These are phyloP conservation scores for Aaosphaeria arxii DNA, from an alignment of 2,329 filamentous ascomycete genomes.

Conservation along the genomic window DNA sequence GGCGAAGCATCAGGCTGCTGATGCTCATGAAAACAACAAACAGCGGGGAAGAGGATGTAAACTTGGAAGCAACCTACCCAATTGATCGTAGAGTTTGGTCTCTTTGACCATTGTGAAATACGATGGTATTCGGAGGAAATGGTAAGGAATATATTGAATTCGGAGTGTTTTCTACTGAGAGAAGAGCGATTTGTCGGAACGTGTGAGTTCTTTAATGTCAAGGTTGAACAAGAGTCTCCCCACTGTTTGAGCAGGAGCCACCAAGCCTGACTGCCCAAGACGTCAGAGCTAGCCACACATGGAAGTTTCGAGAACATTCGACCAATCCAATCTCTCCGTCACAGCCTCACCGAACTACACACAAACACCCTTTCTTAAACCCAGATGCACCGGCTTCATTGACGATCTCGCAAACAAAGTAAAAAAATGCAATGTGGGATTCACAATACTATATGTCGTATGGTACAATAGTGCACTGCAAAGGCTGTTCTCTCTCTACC, in stretches of 20 bases:
- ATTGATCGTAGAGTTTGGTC: constrained; percentile 88
- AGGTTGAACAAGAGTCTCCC: constrained; percentile 19
- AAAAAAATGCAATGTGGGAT: no score
- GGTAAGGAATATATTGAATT: background rate
- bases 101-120: constrained; percentile 77
- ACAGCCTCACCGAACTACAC: no score
- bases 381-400: no score
- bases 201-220: constrained; percentile 23
- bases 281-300: constrained; percentile 22
- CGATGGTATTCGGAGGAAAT: constrained; percentile 2
- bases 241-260: constrained; percentile 21
- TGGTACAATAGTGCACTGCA: no score
- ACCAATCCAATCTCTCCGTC: background rate
- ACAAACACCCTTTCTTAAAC: no score
- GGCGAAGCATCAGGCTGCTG: background rate
- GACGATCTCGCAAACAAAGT: no score
- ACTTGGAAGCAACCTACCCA: constrained; percentile 46
- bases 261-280: constrained; percentile 15
- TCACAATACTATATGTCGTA: no score
- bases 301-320: constrained; percentile 40
- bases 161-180: constrained; percentile 2
- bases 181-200: constrained; percentile 12
- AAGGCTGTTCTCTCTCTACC: no score
- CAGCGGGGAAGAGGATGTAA: background rate
- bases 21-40: background rate